Conservation (phyloP, 305 asterid species). For the Fraxinus sp. region DNA sequence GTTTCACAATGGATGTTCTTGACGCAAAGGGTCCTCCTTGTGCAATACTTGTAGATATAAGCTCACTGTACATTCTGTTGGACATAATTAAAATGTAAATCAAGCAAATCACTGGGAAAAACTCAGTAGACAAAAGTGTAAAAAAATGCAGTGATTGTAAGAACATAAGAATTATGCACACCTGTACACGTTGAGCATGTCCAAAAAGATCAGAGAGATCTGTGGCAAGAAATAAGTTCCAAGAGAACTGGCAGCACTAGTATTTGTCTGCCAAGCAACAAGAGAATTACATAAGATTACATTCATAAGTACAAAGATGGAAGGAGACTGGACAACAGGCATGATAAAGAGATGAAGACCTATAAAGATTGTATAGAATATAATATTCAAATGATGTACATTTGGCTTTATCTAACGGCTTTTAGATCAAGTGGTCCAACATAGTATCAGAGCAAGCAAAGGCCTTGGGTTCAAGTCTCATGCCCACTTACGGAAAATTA, state of each 20-base stretch:
- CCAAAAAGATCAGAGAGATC: constrained; percentile 77
- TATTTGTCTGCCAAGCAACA: constrained; percentile 72
- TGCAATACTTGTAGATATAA: constrained; percentile 76
- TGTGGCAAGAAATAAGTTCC: constrained; percentile 93
- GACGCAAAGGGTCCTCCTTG: constrained; percentile 98
- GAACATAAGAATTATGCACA: constrained; percentile 21
- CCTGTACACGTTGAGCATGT: constrained; percentile 99
- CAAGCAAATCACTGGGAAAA: constrained; percentile 13
- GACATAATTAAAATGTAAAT: constrained; percentile 27
- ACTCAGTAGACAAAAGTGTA: background rate
- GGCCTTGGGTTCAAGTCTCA: background rate
- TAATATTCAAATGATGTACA: background rate
- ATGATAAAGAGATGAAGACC: background rate
- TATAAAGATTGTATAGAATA: background rate
- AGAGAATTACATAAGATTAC: constrained; percentile 9
- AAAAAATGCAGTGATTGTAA: background rate
- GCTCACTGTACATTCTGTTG: constrained; percentile 97
- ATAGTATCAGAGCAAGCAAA: background rate
- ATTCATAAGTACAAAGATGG: constrained; percentile 10
- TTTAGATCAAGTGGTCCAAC: background rate
- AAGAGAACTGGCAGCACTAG: constrained; percentile 87
- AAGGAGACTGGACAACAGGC: background rate
- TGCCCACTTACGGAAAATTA: background rate
- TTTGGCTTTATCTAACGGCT: background rate
- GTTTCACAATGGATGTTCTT: constrained; percentile 81